phyloP scores from a whole-genome alignment of 257 asterid genomes.

The Lycium barbarum region DNA sequence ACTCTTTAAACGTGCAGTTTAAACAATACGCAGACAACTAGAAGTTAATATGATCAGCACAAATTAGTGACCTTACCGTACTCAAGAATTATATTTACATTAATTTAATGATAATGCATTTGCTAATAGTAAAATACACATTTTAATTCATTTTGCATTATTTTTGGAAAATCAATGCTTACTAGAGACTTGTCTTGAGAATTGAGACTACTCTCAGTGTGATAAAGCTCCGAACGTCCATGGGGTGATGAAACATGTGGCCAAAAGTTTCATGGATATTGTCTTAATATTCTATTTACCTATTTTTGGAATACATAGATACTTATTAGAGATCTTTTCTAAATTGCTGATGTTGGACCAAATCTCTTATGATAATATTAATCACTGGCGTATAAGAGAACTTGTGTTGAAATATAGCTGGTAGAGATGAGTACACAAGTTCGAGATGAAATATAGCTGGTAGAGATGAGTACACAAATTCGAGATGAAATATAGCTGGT shows the following conservation, averaged over 20 bases:
- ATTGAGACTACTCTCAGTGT: not conserved
- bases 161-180: not conserved
- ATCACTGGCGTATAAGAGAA: too few relatives aligned
- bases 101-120: not conserved
- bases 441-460: too few relatives aligned
- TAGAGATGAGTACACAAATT: too few relatives aligned
- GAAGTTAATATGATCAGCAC: constrained; percentile 13
- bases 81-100: not conserved
- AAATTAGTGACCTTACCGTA: not conserved
- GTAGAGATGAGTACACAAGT: too few relatives aligned
- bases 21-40: not conserved
- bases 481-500: too few relatives aligned
- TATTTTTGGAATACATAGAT: too few relatives aligned
- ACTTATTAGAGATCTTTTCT: too few relatives aligned
- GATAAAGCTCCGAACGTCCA: not conserved
- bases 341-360: too few relatives aligned
- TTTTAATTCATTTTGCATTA: not conserved
- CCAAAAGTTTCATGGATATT: not conserved
- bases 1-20: not conserved
- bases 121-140: not conserved
- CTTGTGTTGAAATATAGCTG: too few relatives aligned
- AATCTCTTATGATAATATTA: too few relatives aligned
- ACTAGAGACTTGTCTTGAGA: not conserved
- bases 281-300: too few relatives aligned
- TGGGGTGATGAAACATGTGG: not conserved